Evolutionary conservation across 805 yeast species (phyloP).

Genomic region (Danielia oregonensis): DNA sequence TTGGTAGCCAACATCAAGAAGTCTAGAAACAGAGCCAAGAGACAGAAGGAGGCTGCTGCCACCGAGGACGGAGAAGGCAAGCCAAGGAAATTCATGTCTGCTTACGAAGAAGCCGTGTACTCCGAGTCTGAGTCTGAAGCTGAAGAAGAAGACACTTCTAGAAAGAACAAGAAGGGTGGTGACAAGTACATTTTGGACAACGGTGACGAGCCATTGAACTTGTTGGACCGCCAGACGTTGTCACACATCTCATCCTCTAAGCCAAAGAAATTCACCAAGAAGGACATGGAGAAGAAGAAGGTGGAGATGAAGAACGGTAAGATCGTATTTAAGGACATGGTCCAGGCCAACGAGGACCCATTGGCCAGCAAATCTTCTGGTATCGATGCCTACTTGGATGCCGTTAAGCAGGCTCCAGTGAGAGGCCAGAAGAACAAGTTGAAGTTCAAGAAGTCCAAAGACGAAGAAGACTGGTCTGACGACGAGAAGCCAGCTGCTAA

Average conservation of each 20-base stretch:
- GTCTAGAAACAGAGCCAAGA: constrained; percentile 77
- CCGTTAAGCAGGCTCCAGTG: constrained; percentile 87
- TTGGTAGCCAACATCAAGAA: constrained; percentile 82
- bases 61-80: constrained; percentile 17
- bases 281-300: constrained; percentile 35
- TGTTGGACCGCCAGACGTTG: constrained; percentile 78
- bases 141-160: constrained; percentile 37
- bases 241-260: constrained; percentile 86
- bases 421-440: constrained; percentile 90
- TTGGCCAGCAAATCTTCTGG: constrained; percentile 48
- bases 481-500: constrained; percentile 28
- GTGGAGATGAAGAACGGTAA: constrained; percentile 57
- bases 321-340: constrained; percentile 56
- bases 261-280: constrained; percentile 58
- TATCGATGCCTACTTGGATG: constrained; percentile 89
- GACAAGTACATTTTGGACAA: constrained; percentile 74
- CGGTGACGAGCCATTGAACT: constrained; percentile 77
- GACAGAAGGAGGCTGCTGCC: constrained; percentile 49
- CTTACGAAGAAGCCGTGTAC: constrained; percentile 88
- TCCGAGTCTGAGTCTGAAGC: constrained; percentile 58
- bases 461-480: constrained; percentile 44
- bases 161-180: constrained; percentile 31
- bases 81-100: constrained; percentile 65
- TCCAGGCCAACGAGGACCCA: constrained; percentile 38
- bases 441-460: constrained; percentile 71